Evolutionary conservation across 306 rosid species (phyloP).

Genomic region (Quercus suber): DNA sequence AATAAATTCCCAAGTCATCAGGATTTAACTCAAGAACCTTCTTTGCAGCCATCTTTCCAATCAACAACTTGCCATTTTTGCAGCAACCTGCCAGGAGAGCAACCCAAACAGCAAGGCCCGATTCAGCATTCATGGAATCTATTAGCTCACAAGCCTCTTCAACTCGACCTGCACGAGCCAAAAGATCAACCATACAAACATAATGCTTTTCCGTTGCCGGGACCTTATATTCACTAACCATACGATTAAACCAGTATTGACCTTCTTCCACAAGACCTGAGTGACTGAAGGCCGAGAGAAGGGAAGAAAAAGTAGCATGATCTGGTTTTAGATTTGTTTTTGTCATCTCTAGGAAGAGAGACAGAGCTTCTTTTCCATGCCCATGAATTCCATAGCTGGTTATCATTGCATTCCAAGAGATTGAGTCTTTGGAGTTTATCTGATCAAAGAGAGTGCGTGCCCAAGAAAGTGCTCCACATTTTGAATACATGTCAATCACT

Average conservation of each 20-base stretch:
- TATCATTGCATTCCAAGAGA: slow-evolving; percentile 51
- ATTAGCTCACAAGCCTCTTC: slow-evolving; percentile 38
- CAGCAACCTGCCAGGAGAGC: slow-evolving; percentile 20
- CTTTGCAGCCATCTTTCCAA: slow-evolving; percentile 31
- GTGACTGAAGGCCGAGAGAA: slow-evolving; percentile 51
- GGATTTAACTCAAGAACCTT: slow-evolving; percentile 32
- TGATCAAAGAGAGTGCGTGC: slow-evolving; percentile 35
- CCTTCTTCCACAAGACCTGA: slow-evolving; percentile 49
- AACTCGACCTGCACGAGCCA: slow-evolving; percentile 43
- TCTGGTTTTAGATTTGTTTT: slow-evolving; percentile 32
- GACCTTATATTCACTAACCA: slow-evolving; percentile 33
- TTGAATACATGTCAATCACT: slow-evolving; percentile 44
- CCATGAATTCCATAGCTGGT: slow-evolving; percentile 45
- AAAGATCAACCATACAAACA: slow-evolving; percentile 48
- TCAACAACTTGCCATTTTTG: slow-evolving; percentile 5
- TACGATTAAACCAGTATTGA: slow-evolving; percentile 32
- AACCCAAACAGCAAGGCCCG: slow-evolving; percentile 19
- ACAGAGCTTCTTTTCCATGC: slow-evolving; percentile 40
- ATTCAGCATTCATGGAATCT: slow-evolving; percentile 8
- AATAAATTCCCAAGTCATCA: slow-evolving; percentile 31
- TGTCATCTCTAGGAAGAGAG: slow-evolving; percentile 36
- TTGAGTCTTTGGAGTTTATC: slow-evolving; percentile 30
- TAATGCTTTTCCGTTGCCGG: slow-evolving; percentile 41
- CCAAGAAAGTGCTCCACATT: slow-evolving; percentile 40
- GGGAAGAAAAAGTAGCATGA: slow-evolving; percentile 48